These are phyloP conservation scores for Eucalyptus regnans DNA, from an alignment of 345 rosid genomes.

Conservation along the genomic window DNA sequence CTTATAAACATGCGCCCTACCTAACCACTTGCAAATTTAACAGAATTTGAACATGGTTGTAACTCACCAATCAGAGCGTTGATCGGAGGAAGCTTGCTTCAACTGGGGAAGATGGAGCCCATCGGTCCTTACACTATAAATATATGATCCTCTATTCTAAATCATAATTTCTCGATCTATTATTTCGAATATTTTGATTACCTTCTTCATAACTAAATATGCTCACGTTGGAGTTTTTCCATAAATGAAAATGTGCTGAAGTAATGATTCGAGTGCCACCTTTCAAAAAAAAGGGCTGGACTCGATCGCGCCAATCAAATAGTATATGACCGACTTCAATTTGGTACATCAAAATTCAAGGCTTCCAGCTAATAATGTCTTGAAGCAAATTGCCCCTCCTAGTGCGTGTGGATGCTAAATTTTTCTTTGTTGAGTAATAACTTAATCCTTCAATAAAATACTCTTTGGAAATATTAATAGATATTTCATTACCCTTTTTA, in stretches of 20 bases:
- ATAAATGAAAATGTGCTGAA: neutral
- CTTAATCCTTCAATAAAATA: no score
- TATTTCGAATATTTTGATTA: neutral
- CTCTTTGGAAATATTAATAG: no score
- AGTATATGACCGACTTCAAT: neutral
- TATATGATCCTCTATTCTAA: neutral
- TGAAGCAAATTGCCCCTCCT: neutral
- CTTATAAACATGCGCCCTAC: neutral
- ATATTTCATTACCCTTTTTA: no score
- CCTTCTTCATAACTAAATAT: neutral
- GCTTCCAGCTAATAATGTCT: neutral
- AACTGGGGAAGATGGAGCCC: neutral
- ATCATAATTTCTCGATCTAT: neutral
- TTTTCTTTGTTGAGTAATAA: no score
- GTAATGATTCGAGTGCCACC: neutral
- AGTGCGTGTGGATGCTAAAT: neutral
- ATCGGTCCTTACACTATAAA: neutral
- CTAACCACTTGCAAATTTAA: neutral
- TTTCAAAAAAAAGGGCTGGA: neutral
- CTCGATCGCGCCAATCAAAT: neutral
- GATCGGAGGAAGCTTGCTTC: neutral
- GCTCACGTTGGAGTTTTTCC: neutral
- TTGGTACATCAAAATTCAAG: neutral
- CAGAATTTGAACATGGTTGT: neutral
- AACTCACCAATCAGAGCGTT: neutral